A percentile compares a stretch with the other conserved stretches of the same genome.
Conservation (phyloP, 129 eudicot species). For the Daucus carota region DNA sequence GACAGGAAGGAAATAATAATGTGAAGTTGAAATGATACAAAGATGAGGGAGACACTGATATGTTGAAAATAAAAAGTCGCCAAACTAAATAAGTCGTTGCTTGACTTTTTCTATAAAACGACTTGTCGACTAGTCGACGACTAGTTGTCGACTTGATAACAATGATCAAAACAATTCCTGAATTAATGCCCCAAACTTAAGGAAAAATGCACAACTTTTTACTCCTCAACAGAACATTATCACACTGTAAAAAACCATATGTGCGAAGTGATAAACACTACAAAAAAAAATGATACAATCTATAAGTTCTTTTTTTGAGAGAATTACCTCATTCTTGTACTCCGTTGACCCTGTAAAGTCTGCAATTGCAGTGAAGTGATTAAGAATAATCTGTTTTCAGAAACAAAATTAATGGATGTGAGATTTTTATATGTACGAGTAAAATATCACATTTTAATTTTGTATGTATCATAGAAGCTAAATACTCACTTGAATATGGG, state of each 20-base stretch:
- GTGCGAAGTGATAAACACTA: background rate
- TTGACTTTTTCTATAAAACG: too few relatives aligned
- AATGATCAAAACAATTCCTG: background rate
- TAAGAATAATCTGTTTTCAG: background rate
- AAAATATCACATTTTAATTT: background rate
- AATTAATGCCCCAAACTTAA: background rate
- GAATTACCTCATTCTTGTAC: slow-evolving; percentile 1
- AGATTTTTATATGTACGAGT: background rate
- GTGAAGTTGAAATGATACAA: too few relatives aligned
- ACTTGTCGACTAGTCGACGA: too few relatives aligned
- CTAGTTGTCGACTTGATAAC: too few relatives aligned
- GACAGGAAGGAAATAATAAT: too few relatives aligned
- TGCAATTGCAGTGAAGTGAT: background rate
- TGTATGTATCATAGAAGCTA: background rate
- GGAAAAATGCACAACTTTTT: background rate
- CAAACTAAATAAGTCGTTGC: too few relatives aligned
- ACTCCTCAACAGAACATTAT: background rate
- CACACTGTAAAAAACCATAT: background rate
- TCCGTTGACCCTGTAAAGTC: background rate
- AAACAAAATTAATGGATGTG: background rate
- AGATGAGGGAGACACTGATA: too few relatives aligned
- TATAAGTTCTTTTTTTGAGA: background rate
- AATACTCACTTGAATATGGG: background rate
- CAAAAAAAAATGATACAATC: background rate
- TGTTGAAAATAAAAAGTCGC: too few relatives aligned